phyloP scores from a whole-genome alignment of 768 basidiomycete genomes.

The Tulasnella sp. region DNA sequence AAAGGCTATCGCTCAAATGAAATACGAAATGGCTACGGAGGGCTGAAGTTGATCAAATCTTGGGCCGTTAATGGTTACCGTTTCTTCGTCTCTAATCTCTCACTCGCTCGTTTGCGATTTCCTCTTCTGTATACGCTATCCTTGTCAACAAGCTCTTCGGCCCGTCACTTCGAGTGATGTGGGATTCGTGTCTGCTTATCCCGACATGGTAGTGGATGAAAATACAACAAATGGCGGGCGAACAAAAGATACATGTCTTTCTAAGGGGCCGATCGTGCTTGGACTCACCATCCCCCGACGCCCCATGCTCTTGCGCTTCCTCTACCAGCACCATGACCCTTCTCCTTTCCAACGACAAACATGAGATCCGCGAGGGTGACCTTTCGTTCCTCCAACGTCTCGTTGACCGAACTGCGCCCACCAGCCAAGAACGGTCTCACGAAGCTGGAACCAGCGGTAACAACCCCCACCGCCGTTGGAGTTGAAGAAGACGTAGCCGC shows the following conservation, averaged over 20 bases:
- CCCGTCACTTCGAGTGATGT: neutral
- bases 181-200: neutral
- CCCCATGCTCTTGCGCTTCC: slow-evolving; percentile 70
- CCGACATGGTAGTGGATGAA: neutral
- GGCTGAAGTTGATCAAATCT: neutral
- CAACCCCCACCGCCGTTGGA: slow-evolving; percentile 36
- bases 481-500: slow-evolving; percentile 37
- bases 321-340: slow-evolving; percentile 76
- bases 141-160: neutral
- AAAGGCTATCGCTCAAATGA: slow-evolving; percentile 87
- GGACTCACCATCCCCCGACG: slow-evolving; percentile 5
- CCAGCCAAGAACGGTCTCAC: slow-evolving; percentile 17
- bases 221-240: neutral
- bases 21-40: slow-evolving; percentile 79
- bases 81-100: slow-evolving; percentile 2
- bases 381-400: slow-evolving; percentile 56
- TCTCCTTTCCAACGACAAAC: slow-evolving; percentile 80
- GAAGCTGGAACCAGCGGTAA: slow-evolving; percentile 28
- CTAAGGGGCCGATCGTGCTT: neutral
- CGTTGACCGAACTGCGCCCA: slow-evolving; percentile 38
- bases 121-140: neutral
- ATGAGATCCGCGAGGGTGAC: slow-evolving; percentile 77
- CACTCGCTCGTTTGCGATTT: slow-evolving; percentile 4
- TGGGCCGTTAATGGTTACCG: neutral
- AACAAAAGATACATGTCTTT: neutral